Evolutionary conservation across 352 stramenopile genomes (phyloP), one percentile per base, ranked within the genome.

Genomic region (Lagenidium sp.): DNA sequence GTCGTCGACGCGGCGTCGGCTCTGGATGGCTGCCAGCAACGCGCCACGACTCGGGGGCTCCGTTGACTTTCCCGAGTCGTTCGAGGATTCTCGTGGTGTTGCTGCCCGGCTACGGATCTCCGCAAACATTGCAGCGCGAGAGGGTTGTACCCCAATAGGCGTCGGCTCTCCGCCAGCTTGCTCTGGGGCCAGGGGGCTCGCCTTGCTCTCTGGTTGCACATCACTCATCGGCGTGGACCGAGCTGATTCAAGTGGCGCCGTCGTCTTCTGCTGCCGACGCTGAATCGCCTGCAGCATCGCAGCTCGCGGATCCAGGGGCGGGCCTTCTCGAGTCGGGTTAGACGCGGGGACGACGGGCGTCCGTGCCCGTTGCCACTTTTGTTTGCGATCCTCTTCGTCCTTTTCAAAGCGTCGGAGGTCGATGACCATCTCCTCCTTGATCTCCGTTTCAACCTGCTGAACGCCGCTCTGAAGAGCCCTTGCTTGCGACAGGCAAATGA

Each of bases 371-470:
- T 41, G 34, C 20, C 19, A 29, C 23, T 16, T 16, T 22, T 43
- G 50, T 13, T 41, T 45, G 28, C 28, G 28, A 13, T 32, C 28
- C 21, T 54, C 47, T 39, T 82, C 65, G 19, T 54, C 55, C 29
- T 68, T 71, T 22, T 82, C 66, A 37, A 80, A 85, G 19, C 44
- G 60, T 44, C 66, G 69, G 36, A 69, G 25, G 38, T 86, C 70
- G 4, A 58, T 50, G 5, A 72, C 45, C 58, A 86, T 78, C 42
- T 91, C 73, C 50, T 86, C 72, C 35, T 85, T 76, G 37, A 91
- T 74, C 40, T 91, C 77, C 10, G 62, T 53, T 29, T 85, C 58
- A 1, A 85, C 36, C 39, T 86, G 68, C 8, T 26, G 32, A 7
- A 86, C 67, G 11, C 75, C 70, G 11, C 65, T 64, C 23, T 77